Evolutionary conservation across 2,329 filamentous ascomycete genomes (phyloP), one percentile per base, ranked within the genome.

Genomic region (Alternaria sp.): DNA sequence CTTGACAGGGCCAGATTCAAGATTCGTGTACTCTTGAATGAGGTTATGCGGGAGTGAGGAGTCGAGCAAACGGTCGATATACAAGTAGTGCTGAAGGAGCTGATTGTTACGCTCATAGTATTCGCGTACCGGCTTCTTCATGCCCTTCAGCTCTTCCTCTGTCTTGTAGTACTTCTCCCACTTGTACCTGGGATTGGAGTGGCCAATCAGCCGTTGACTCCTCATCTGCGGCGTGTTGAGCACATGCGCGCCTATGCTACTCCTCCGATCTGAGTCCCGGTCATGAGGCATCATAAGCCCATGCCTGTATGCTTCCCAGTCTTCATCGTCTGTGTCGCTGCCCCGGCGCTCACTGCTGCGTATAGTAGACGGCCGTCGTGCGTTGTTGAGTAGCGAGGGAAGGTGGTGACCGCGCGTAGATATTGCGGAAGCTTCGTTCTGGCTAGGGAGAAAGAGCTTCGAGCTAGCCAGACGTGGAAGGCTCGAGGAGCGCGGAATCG

Each of bases 51-150:
- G 93, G n/a, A 97, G 86, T 29, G 92, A 93, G 8, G 92, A 97
- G 78, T 97, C 93, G 61, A 98, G 84, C 56, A 98, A 82, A 51
- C 90, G 87, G 78, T 97, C 94, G 69, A 97, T 97, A 76, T 96
- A 97, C 63, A 96, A 83, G 76, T 97, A 98, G 75, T 96, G 90
- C 76, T 95, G 91, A 58, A 98, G 88, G 41, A 97, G 83, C 67
- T 89, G 88, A 79, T 98, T 98, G 73, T 89, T 94, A 41, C 91
- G 87, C 81, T 96, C 89, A 73, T 98, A 96, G 80, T 97, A 97
- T 71, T 89, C 74, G 45, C 93, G 90, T 60, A 96, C 78, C n/a
- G 87, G 83, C 74, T 89, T 90, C 72, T 85, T 86, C 85, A 96
- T 89, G 56, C 78, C 74, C 65, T 85, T 85, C 63, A 97, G 81